These are phyloP conservation scores for Boeremia lycopersici DNA, from an alignment of 2,329 filamentous ascomycete genomes.

Conservation along the genomic window DNA sequence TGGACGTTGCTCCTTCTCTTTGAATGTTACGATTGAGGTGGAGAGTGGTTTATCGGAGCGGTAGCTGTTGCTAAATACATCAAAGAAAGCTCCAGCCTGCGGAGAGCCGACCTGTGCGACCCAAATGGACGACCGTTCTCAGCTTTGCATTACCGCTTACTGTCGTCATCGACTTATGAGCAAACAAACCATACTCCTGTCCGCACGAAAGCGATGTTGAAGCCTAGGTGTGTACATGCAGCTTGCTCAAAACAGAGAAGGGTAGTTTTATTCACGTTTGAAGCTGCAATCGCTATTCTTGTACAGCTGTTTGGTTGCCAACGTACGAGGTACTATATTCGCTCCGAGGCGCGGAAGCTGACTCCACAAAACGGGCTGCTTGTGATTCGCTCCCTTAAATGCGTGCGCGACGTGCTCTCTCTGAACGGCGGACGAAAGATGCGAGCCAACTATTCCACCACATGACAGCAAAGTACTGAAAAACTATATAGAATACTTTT, in stretches of 20 bases:
- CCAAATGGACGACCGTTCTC: not conserved
- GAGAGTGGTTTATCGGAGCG: not conserved
- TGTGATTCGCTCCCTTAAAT: conserved; percentile 4
- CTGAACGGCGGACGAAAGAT: no score
- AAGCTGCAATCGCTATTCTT: no score
- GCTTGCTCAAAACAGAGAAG: no score
- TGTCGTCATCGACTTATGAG: conserved; percentile 15
- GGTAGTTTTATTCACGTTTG: no score
- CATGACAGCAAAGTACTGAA: no score
- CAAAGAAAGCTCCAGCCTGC: not conserved
- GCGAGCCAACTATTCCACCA: no score
- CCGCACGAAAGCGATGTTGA: not conserved
- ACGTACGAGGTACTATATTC: not conserved
- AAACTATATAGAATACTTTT: no score
- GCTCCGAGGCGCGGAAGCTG: conserved; percentile 3
- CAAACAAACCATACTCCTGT: conserved; percentile 2
- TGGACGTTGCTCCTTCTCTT: not conserved
- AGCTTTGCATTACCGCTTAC: conserved; percentile 10
- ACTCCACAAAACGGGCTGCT: not conserved
- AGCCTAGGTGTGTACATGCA: no score
- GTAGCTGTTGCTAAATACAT: not conserved
- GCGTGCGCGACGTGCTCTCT: conserved; percentile 1
- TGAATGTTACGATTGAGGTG: not conserved
- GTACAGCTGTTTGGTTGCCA: not conserved
- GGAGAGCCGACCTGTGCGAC: conserved; percentile 15